A percentile compares a stretch with the other conserved stretches of the same genome.
Evolutionary conservation across 352 stramenopile genomes (phyloP).

Genomic region (Phytophthora fragariae): DNA sequence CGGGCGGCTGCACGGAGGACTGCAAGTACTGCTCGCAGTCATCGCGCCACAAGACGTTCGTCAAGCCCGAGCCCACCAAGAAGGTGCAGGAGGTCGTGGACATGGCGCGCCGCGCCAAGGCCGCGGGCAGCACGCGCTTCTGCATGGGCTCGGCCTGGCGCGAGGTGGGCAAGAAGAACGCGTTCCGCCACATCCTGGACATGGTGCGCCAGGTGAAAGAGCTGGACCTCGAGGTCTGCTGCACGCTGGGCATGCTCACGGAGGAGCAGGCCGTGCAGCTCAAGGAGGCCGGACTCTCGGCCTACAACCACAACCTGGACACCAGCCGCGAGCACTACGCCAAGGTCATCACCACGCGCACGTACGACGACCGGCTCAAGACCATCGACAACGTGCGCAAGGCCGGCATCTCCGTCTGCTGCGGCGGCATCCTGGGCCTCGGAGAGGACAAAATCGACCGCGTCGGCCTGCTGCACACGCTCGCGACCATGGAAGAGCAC

Average conservation of each 20-base stretch:
- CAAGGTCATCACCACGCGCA: slow-evolving; percentile 96
- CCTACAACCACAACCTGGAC: slow-evolving; percentile 99
- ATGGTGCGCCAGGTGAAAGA: slow-evolving; percentile 95
- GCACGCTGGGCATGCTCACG: slow-evolving; percentile 97
- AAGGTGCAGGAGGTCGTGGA: slow-evolving; percentile 97
- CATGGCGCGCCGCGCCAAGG: slow-evolving; percentile 95
- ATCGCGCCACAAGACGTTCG: slow-evolving; percentile 97
- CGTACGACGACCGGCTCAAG: slow-evolving; percentile 96
- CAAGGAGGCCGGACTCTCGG: slow-evolving; percentile 97
- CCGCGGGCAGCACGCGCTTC: slow-evolving; percentile 96
- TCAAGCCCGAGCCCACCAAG: slow-evolving; percentile 97
- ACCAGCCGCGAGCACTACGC: slow-evolving; percentile 98
- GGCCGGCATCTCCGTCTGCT: slow-evolving; percentile 97
- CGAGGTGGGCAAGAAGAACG: slow-evolving; percentile 98
- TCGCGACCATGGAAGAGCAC: slow-evolving; percentile 96
- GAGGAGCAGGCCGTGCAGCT: slow-evolving; percentile 96
- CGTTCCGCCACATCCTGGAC: slow-evolving; percentile 97
- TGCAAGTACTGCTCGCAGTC: slow-evolving; percentile 98
- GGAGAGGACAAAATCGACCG: slow-evolving; percentile 96
- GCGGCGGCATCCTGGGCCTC: slow-evolving; percentile 96
- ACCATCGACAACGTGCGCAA: slow-evolving; percentile 98
- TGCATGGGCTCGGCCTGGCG: slow-evolving; percentile 99
- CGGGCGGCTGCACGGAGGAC: slow-evolving; percentile 94
- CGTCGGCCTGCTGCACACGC: slow-evolving; percentile 95
- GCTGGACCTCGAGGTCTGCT: slow-evolving; percentile 96